Evolutionary conservation across 345 rosid genomes (phyloP), one percentile per base, ranked within the genome.

Genomic region (Salix exigua): DNA sequence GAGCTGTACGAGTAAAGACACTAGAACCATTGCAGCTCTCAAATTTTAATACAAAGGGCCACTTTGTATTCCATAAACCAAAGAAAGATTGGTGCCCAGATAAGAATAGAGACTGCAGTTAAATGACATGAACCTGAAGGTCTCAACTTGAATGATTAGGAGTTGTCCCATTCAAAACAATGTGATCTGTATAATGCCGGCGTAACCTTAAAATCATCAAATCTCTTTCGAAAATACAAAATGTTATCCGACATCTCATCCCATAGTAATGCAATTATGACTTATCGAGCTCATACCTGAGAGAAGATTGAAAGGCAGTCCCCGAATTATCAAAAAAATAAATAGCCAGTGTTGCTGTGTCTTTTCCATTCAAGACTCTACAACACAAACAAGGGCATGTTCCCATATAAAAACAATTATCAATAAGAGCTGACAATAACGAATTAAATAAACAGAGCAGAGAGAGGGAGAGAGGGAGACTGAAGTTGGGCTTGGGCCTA

Each of bases 1-100:
- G 73, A 72, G 62, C 60, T 38, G 58, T 48, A 69, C 19, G 65
- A 76, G 44, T 72, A 70, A 51, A 71, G 60, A 50, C 21, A 53
- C 61, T 16, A 33, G 10, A 53, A 72, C 13, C 30, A 2, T 72
- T 9, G 61, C 61, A 53, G 61, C 14, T 71, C 75, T 63, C 5
- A 64, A 65, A 26, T 64, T 26, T 9, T 35, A 77, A 65, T n/a
- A 65, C 6, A 26, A 64, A 71, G 26, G 61, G 21, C 17, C 46
- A 75, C 37, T 10, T 48, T 33, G 9, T 48, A 33, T 44, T 5
- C 19, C 14, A 28, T 38, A 3, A 73, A 17, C 31, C 23, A 61
- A 28, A 26, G 66, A 60, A 61, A 18, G 19, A 60, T 18, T 2
- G 7, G 17, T 44, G 12, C 19, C 42, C 66, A 28, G 30, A 18